Base-by-base conservation (phyloP, 495 filamentous ascomycete genomes). In the Penicillium mononematosum region DNA sequence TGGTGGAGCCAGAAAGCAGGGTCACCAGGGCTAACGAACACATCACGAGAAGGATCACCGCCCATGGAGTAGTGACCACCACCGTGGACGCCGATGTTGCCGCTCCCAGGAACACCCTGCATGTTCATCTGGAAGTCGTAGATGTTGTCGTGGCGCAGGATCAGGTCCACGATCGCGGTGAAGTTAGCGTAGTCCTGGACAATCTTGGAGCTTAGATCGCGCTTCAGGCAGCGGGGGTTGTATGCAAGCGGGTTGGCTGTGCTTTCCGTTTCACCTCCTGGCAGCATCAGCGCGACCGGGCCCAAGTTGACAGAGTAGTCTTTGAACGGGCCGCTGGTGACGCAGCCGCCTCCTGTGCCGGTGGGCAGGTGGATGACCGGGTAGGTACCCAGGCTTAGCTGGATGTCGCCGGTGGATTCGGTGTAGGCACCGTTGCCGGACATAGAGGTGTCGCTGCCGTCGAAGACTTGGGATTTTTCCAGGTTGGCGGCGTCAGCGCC, bases 1-100 rank as follows among this genome's bases (percentile, higher is more conserved):
- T 91, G 88, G 67, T 90, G 87, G 20, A 86, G 75, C 62, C 74
- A 90, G 70, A 91, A 90, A 12, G 75, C 79, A 7, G 87, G 86
- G 55, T 90, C 88, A 7, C 83, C 82, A 3, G 85, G 80, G 29
- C 78, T 83, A 19, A 73, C 75, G 59, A 77, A 88, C 36, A 84
- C 63, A 66, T 88, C 86, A 20, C 81, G 78, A 3, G 78, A 80
- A 0, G 82, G 79, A 66, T 87, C 81, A 38, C 83, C 86, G 31
- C 79, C 87, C 52, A 87, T 81, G 6, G 78, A 74, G 64, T 81
- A 84, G 60, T 91, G 88, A 9, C 85, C 86, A 12, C 76, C 83
- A 10, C 80, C 80, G 65, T 86, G 88, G 8, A 87, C 76, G 9
- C 85, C 84, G 42, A 84, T 68, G 50, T 70, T 64, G 25, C 74